Percentiles rank a stretch among this genome's conserved stretches.
phyloP scores from a whole-genome alignment of 2,329 filamentous ascomycete species.

The Fusarium sp. region DNA sequence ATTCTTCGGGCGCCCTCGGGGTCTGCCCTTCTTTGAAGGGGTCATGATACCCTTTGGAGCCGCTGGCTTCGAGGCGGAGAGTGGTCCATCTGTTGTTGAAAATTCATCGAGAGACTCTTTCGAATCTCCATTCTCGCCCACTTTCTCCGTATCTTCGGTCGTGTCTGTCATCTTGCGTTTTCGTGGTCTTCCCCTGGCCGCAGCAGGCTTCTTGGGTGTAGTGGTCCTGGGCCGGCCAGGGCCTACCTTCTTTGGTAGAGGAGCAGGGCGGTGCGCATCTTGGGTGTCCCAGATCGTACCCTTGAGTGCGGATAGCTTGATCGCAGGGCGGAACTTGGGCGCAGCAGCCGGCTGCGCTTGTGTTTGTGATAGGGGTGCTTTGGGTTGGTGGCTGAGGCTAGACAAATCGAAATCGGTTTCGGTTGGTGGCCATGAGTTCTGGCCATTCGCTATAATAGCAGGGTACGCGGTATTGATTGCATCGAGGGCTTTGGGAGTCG shows the following conservation, averaged over 20 bases:
- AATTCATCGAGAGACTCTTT: slow-evolving; percentile 31
- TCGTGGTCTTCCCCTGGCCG: slow-evolving; percentile 33
- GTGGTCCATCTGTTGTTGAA: slow-evolving; percentile 15
- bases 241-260: slow-evolving; percentile 38
- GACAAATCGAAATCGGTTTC: slow-evolving; percentile 10
- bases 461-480: slow-evolving; percentile 48
- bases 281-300: slow-evolving; percentile 53
- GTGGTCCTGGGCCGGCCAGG: slow-evolving; percentile 31
- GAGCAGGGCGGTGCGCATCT: slow-evolving; percentile 26
- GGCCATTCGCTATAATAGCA: slow-evolving; percentile 40
- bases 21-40: slow-evolving; percentile 57
- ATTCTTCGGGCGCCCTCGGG: slow-evolving; percentile 57
- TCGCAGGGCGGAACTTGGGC: slow-evolving; percentile 45
- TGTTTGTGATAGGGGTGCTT: slow-evolving; percentile 19
- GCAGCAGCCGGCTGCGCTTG: slow-evolving; percentile 23
- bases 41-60: slow-evolving; percentile 65
- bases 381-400: slow-evolving; percentile 1
- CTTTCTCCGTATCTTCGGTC: slow-evolving; percentile 9
- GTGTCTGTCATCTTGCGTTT: slow-evolving; percentile 37
- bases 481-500: slow-evolving; percentile 45
- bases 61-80: slow-evolving; percentile 35
- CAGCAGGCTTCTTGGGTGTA: slow-evolving; percentile 38
- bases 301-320: slow-evolving; percentile 50
- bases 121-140: slow-evolving; percentile 2
- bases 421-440: slow-evolving; percentile 21